These are phyloP conservation scores for Pleurotus djamor DNA, from an alignment of 768 basidiomycete species.

Conservation along the genomic window DNA sequence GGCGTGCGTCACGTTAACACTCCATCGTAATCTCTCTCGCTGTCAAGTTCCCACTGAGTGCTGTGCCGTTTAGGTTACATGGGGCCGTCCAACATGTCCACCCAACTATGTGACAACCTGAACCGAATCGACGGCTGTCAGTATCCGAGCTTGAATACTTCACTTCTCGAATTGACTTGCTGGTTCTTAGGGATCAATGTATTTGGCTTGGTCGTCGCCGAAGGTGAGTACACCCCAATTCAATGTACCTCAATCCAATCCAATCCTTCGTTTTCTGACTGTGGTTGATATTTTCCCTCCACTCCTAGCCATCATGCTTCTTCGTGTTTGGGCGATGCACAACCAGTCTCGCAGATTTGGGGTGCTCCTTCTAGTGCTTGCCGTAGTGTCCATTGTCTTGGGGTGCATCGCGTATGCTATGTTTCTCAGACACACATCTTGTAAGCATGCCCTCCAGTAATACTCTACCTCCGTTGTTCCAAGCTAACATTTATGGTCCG, in stretches of 20 bases:
- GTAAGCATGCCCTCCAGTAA: no score
- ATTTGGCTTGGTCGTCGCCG: neutral
- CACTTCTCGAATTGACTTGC: no score
- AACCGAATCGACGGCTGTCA: neutral
- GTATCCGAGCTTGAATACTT: neutral
- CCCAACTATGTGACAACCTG: neutral
- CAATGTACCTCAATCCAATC: no score
- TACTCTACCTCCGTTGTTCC: no score
- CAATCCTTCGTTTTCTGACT: no score
- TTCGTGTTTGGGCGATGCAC: conserved; percentile 3
- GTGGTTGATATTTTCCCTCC: no score
- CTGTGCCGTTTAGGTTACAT: neutral
- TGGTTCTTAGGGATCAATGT: neutral
- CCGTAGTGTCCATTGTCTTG: neutral
- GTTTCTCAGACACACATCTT: neutral
- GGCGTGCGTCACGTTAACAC: conserved; percentile 16
- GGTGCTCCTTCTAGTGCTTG: neutral
- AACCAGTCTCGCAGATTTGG: neutral
- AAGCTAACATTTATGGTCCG: no score
- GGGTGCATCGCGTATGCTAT: neutral
- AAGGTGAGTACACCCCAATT: neutral
- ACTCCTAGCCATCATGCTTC: conserved; percentile 7
- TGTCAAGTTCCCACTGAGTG: neutral
- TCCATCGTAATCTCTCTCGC: neutral
- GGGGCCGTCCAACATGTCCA: neutral